These are phyloP conservation scores for Populus pruinosa DNA, from an alignment of 345 rosid species.

Conservation along the genomic window DNA sequence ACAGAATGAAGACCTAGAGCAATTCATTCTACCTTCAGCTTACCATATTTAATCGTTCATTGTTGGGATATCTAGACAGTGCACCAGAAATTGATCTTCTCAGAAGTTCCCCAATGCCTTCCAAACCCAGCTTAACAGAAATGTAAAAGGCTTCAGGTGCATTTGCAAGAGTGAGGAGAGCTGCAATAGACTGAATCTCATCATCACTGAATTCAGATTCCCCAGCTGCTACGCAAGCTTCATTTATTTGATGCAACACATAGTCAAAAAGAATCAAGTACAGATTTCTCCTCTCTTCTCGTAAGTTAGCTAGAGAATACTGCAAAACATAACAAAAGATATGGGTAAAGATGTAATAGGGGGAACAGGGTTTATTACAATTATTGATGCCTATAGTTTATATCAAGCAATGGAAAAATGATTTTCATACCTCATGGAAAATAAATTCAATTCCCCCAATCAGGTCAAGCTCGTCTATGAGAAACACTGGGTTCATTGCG, in stretches of 20 bases:
- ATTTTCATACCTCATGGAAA: conserved; percentile 68
- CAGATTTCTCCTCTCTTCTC: conserved; percentile 87
- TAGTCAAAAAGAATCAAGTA: conserved; percentile 84
- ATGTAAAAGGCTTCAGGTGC: conserved; percentile 96
- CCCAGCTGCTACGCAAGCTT: conserved; percentile 67
- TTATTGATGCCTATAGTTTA: not conserved
- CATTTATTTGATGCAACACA: conserved; percentile 83
- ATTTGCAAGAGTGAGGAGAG: conserved; percentile 73
- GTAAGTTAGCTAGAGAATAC: conserved; percentile 82
- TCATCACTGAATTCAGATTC: conserved; percentile 78
- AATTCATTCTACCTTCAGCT: conserved; percentile 7
- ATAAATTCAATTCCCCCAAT: conserved; percentile 94
- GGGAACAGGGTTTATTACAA: not conserved
- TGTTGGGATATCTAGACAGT: conserved; percentile 77
- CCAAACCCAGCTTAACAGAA: conserved; percentile 90
- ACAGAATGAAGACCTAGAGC: too few relatives aligned
- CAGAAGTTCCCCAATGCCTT: conserved; percentile 90
- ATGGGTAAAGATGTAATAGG: not conserved
- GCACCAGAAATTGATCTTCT: conserved; percentile 81
- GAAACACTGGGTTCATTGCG: conserved; percentile 53
- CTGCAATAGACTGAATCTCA: conserved; percentile 82
- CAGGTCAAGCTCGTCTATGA: conserved; percentile 79
- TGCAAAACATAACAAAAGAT: conserved; percentile 36
- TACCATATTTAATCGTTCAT: conserved; percentile 85
- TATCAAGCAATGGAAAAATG: not conserved